Conservation (phyloP, 139 green algal species). For the Diplosphaera chodatii region DNA sequence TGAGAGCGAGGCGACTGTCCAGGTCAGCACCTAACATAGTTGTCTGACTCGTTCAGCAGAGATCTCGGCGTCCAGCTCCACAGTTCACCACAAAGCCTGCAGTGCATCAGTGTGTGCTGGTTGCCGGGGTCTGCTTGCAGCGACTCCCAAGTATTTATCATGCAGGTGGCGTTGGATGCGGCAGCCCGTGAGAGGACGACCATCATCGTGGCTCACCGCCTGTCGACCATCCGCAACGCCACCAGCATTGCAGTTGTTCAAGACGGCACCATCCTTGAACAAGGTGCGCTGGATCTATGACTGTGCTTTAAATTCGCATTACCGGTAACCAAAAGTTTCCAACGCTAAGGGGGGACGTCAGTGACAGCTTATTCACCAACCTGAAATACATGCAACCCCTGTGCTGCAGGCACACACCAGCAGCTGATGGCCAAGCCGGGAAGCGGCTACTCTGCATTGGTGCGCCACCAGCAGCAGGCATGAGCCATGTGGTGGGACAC, state of each 20-base stretch:
- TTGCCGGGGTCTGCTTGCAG: no score
- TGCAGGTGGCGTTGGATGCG: conserved; percentile 54
- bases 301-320: no score
- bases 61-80: no score
- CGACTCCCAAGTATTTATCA: conserved; percentile 1
- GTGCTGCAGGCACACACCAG: conserved; percentile 40
- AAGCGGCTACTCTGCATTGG: conserved; percentile 30
- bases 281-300: conserved; percentile 6
- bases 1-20: conserved; percentile 49
- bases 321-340: no score
- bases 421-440: conserved; percentile 22
- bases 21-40: no score
- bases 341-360: no score
- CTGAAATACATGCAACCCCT: no score
- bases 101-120: no score
- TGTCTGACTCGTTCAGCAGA: no score
- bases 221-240: conserved; percentile 75
- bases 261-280: conserved; percentile 52
- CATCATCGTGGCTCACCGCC: conserved; percentile 82
- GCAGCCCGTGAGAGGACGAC: conserved; percentile 72
- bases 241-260: conserved; percentile 79
- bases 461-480: conserved; percentile 21
- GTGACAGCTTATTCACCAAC: no score
- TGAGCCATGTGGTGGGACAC: no score
- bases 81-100: no score